Conservation (phyloP, 179 eudicot species). For the Carnegiea gigantea region DNA sequence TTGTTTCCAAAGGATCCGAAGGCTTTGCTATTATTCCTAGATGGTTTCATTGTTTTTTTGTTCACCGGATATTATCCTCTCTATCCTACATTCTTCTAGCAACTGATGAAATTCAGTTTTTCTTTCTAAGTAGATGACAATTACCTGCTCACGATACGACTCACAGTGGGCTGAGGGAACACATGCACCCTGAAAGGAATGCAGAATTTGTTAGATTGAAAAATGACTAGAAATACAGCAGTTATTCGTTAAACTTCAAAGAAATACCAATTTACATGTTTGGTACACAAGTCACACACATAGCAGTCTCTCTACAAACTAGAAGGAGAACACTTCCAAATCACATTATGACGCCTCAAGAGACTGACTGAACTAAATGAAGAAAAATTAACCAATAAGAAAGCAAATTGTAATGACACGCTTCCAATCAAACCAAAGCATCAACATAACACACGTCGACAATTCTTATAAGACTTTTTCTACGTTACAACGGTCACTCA, state of each 20-base stretch:
- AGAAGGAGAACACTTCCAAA: not conserved
- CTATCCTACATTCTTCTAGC: not conserved
- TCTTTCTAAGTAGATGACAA: not conserved
- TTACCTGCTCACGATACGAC: slow-evolving; percentile 92
- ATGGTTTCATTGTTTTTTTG: not conserved
- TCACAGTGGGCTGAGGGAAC: slow-evolving; percentile 82
- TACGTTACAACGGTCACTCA: no score
- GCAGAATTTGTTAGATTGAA: not conserved
- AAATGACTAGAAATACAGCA: slow-evolving; percentile 8
- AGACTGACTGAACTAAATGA: not conserved
- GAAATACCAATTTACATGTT: not conserved
- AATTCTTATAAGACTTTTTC: no score
- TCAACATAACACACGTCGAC: not conserved
- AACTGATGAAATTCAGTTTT: not conserved
- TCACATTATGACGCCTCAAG: not conserved
- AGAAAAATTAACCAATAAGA: not conserved
- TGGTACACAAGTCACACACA: not conserved
- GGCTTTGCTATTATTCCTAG: not conserved
- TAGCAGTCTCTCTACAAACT: not conserved
- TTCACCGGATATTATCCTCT: not conserved
- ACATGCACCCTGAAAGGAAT: slow-evolving; percentile 70
- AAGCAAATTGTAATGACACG: not conserved
- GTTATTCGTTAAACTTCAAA: not conserved
- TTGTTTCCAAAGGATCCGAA: not conserved
- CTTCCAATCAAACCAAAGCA: not conserved